phyloP scores from a whole-genome alignment of 768 basidiomycete species.

The Vararia minispora region DNA sequence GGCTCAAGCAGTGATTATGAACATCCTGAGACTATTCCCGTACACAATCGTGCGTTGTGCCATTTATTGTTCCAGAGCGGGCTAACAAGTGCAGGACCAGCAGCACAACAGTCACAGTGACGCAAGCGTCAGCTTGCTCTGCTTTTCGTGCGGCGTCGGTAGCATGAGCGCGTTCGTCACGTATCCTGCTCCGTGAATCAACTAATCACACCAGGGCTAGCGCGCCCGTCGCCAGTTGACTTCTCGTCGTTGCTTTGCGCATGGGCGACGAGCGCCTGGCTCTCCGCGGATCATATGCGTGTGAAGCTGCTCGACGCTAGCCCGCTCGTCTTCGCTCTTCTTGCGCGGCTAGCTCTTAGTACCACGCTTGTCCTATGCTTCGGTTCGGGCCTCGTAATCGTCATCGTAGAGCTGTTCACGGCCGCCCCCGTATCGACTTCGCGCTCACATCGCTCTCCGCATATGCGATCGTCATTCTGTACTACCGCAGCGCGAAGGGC shows the following conservation, averaged over 20 bases:
- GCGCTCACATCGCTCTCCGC: slow-evolving; percentile 43
- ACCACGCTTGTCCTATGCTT: slow-evolving; percentile 38
- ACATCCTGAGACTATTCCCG: slow-evolving; percentile 49
- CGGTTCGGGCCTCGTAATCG: slow-evolving; percentile 37
- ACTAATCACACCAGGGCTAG: slow-evolving; percentile 31
- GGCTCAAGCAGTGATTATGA: slow-evolving; percentile 14
- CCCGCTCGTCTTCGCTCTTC: slow-evolving; percentile 40
- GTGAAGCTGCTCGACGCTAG: slow-evolving; percentile 35
- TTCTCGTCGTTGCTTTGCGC: slow-evolving; percentile 46
- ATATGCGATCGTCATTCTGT: slow-evolving; percentile 52
- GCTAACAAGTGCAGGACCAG: slow-evolving; percentile 31
- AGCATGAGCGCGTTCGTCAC: slow-evolving; percentile 37
- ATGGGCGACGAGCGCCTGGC: slow-evolving; percentile 43
- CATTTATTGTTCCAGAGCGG: background rate
- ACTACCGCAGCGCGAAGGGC: slow-evolving; percentile 49
- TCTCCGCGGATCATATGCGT: slow-evolving; percentile 58
- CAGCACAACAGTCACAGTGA: slow-evolving; percentile 45
- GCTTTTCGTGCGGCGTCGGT: slow-evolving; percentile 46
- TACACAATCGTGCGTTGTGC: slow-evolving; percentile 49
- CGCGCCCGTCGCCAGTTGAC: slow-evolving; percentile 42
- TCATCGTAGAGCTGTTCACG: slow-evolving; percentile 44
- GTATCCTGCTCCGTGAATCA: background rate
- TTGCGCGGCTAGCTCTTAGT: slow-evolving; percentile 37
- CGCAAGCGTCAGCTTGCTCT: slow-evolving; percentile 46
- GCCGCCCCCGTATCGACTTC: slow-evolving; percentile 59